phyloP scores from a whole-genome alignment of 352 stramenopile genomes.

The Globisporangium solare region DNA sequence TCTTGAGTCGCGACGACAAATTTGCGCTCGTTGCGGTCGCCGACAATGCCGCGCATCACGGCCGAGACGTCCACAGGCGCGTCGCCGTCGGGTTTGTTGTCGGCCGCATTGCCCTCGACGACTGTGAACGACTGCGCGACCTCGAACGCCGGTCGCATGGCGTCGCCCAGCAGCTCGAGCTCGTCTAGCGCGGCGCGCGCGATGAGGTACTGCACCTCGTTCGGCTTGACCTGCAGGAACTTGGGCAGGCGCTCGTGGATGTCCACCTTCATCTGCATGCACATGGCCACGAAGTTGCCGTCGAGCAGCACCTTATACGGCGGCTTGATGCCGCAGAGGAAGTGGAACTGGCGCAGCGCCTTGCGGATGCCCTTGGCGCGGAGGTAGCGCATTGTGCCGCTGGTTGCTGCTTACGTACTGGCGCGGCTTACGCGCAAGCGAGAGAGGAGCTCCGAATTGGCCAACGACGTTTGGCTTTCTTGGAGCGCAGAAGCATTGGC shows the following conservation, averaged over 20 bases:
- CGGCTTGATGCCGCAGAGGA: conserved; percentile 82
- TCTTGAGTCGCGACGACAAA: conserved; percentile 84
- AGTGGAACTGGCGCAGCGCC: conserved; percentile 84
- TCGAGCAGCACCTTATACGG: conserved; percentile 83
- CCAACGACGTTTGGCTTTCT: conserved; percentile 5
- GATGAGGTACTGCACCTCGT: conserved; percentile 73
- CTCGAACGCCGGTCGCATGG: conserved; percentile 54
- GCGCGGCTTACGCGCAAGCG: too few relatives aligned
- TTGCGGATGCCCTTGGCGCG: conserved; percentile 85
- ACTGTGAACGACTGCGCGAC: conserved; percentile 68
- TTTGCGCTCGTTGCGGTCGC: conserved; percentile 77
- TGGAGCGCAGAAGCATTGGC: conserved; percentile 3
- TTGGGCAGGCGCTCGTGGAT: conserved; percentile 72
- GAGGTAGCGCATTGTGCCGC: conserved; percentile 60
- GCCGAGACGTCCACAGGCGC: conserved; percentile 35
- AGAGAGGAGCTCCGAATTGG: not conserved
- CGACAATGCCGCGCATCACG: conserved; percentile 16
- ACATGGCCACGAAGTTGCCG: conserved; percentile 87
- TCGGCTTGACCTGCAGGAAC: conserved; percentile 76
- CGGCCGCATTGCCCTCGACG: conserved; percentile 33
- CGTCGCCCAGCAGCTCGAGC: conserved; percentile 63
- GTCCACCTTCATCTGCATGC: conserved; percentile 84
- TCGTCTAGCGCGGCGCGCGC: conserved; percentile 61
- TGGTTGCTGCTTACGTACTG: not conserved
- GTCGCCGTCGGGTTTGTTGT: conserved; percentile 12